Evolutionary conservation across 2,329 filamentous ascomycete species (phyloP).

Genomic region (Fusarium nurragi): DNA sequence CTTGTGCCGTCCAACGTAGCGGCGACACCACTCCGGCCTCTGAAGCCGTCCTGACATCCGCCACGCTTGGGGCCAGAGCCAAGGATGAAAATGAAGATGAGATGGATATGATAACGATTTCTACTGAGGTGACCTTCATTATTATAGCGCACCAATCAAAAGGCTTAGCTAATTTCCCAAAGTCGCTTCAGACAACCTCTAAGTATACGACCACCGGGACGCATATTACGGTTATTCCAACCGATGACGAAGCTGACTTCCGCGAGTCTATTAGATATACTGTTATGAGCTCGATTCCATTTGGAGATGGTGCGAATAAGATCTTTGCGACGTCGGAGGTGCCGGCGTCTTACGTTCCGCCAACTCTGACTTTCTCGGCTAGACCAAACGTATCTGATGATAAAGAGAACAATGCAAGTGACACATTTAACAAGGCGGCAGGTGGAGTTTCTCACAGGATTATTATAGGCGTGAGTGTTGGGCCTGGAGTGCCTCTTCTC

Average conservation of each 20-base stretch:
- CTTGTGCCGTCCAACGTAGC: constrained; percentile 50
- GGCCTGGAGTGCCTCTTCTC: constrained; percentile 55
- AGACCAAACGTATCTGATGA: not conserved
- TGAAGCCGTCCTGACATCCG: constrained; percentile 28
- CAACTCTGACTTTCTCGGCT: not conserved
- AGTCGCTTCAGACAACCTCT: constrained; percentile 57
- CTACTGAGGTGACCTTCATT: constrained; percentile 53
- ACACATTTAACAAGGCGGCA: constrained; percentile 30
- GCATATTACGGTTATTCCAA: constrained; percentile 52
- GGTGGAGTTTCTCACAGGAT: constrained; percentile 54
- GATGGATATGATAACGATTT: constrained; percentile 54
- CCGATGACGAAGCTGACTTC: constrained; percentile 41
- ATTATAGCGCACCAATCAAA: constrained; percentile 56
- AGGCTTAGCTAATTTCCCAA: constrained; percentile 60
- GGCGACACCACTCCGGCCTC: constrained; percentile 31
- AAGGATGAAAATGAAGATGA: constrained; percentile 34
- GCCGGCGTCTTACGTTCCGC: constrained; percentile 52
- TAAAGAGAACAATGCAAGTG: constrained; percentile 14
- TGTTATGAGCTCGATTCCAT: constrained; percentile 44
- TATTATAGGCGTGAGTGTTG: constrained; percentile 60
- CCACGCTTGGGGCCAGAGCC: not conserved
- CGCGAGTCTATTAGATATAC: not conserved
- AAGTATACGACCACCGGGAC: constrained; percentile 53
- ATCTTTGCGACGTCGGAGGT: constrained; percentile 47
- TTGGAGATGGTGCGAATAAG: constrained; percentile 52